phyloP scores from a whole-genome alignment of 306 rosid species.

The Sindora glabra region DNA sequence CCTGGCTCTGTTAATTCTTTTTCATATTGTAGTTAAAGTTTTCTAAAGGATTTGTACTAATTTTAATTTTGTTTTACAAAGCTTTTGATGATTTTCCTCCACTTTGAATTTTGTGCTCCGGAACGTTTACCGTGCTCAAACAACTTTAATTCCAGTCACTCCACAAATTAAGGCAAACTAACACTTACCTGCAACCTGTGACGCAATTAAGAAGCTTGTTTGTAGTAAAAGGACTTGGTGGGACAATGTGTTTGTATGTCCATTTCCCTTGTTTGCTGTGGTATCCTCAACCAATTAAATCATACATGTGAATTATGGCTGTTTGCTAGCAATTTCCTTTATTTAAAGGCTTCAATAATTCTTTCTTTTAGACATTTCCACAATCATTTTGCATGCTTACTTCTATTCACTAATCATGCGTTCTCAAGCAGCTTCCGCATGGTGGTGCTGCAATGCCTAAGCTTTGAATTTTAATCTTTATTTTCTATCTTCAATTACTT shows the following conservation, averaged over 20 bases:
- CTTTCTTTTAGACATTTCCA: slow-evolving; percentile 3
- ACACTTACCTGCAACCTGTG: slow-evolving; percentile 21
- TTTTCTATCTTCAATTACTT: no score
- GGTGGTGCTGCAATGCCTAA: no score
- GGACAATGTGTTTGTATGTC: slow-evolving; percentile 27
- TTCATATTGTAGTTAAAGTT: slow-evolving; percentile 15
- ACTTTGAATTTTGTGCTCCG: slow-evolving; percentile 1
- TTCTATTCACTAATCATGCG: neutral
- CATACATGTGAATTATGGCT: slow-evolving; percentile 28
- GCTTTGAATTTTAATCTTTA: no score
- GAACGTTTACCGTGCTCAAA: slow-evolving; percentile 22
- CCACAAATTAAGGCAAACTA: slow-evolving; percentile 30
- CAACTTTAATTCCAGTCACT: slow-evolving; percentile 17
- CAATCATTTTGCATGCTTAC: slow-evolving; percentile 14
- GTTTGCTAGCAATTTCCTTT: slow-evolving; percentile 8
- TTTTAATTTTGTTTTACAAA: slow-evolving; percentile 7
- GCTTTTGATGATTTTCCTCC: neutral
- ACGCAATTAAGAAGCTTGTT: slow-evolving; percentile 22
- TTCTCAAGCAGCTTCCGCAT: neutral
- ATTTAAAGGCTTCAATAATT: slow-evolving; percentile 11
- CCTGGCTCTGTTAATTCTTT: slow-evolving; percentile 22
- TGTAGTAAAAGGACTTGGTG: slow-evolving; percentile 19
- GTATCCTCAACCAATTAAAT: slow-evolving; percentile 17
- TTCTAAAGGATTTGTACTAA: slow-evolving; percentile 23
- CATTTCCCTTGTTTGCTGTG: slow-evolving; percentile 16